phyloP scores from a whole-genome alignment of 2,329 filamentous ascomycete genomes.

The Diaporthe batatas region DNA sequence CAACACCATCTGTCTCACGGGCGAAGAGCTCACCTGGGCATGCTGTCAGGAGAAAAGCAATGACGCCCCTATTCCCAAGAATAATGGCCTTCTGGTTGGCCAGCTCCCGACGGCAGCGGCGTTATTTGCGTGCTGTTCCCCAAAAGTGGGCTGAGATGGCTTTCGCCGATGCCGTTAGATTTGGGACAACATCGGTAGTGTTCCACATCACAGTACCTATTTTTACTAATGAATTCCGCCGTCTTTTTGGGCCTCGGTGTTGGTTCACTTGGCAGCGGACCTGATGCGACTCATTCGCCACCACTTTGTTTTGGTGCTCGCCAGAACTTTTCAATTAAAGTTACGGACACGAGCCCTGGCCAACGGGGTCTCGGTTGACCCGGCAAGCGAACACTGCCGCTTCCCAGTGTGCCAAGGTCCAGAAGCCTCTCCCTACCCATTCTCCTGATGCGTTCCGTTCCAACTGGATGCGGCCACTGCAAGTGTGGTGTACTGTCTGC shows the following conservation, averaged over 20 bases:
- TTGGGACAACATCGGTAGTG: not conserved
- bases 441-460: not conserved
- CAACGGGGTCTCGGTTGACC: conserved; percentile 29
- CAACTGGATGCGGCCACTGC: not conserved
- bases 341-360: conserved; percentile 29
- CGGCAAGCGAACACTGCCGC: conserved; percentile 5
- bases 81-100: not conserved
- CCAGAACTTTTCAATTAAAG: conserved; percentile 30
- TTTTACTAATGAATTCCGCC: conserved; percentile 10
- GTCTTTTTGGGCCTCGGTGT: not conserved
- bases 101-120: not conserved
- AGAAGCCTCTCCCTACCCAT: not conserved
- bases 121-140: not conserved
- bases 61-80: not conserved
- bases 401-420: not conserved
- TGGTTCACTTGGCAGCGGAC: conserved; percentile 8
- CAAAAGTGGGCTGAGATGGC: conserved; percentile 16
- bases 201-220: conserved; percentile 9
- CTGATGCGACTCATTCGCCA: conserved; percentile 31
- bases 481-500: not conserved
- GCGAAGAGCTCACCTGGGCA: not conserved
- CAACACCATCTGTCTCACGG: conserved; percentile 1
- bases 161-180: conserved; percentile 4
- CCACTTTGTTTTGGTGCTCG: conserved; percentile 1
- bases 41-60: not conserved